Evolutionary conservation across 768 basidiomycete genomes (phyloP).

Genomic region (Pisolithus marmoratus): DNA sequence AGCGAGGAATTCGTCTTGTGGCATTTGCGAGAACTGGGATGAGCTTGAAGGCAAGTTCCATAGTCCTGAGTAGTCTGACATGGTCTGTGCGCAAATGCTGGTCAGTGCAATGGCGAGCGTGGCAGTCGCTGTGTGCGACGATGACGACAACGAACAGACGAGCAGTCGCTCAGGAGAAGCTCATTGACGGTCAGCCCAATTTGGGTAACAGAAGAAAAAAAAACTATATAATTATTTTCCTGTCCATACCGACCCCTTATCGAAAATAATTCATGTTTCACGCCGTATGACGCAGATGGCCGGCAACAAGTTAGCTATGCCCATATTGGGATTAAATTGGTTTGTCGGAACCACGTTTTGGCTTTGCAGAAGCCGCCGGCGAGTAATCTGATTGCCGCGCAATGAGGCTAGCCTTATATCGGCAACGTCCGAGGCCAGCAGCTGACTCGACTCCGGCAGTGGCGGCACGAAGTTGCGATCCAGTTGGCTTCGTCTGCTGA

Average conservation of each 20-base stretch:
- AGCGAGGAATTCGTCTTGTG: slow-evolving; percentile 73
- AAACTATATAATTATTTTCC: background rate
- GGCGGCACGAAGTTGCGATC: too few species aligned
- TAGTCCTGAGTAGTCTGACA: slow-evolving; percentile 35
- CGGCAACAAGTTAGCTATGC: background rate
- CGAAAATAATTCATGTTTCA: background rate
- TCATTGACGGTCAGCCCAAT: background rate
- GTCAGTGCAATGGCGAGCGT: background rate
- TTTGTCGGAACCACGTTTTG: too few species aligned
- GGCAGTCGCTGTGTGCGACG: background rate
- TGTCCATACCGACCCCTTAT: background rate
- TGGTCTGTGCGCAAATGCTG: background rate
- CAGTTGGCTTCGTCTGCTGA: too few species aligned
- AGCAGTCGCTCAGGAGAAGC: slow-evolving; percentile 3
- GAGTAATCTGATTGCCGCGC: background rate
- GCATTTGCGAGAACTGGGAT: slow-evolving; percentile 52
- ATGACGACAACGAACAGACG: background rate
- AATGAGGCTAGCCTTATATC: too few species aligned
- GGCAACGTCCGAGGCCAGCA: too few species aligned
- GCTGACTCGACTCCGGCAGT: too few species aligned
- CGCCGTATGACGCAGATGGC: background rate
- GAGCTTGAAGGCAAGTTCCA: slow-evolving; percentile 64
- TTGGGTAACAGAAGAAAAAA: slow-evolving; percentile 4
- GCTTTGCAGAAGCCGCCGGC: background rate
- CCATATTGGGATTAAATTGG: background rate